Base-by-base conservation (phyloP, 1,139 yeast genomes). In the Kluyveromyces marxianus region DNA sequence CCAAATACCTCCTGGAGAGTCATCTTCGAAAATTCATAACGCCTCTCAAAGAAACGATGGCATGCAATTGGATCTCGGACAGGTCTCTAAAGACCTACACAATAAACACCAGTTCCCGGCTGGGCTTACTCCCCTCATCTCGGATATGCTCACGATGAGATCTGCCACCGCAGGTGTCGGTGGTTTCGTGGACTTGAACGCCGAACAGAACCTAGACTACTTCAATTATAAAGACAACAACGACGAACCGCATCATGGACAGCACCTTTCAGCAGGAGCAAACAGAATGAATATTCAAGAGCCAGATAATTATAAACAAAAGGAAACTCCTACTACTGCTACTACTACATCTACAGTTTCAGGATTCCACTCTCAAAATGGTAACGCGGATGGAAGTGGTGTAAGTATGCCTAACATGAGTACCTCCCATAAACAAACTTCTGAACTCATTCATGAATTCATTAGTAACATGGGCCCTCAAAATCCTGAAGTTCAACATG, bases 141-240 rank as follows among this genome's bases (percentile, higher is more conserved):
- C 58, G 14, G 62, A 59, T 47, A 54, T 58, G 37, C 48, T 59
- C 44, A 74, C 62, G 3, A 58, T 59, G 59, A 55, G 63, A 31
- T 55, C 63, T 3, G 55, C 63, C n/a, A 49, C 50, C 26, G 63
- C 62, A 32, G 64, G 64, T 25, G 50, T 55, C 5, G 59, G 60
- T 26, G 65, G 65, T 21, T 60, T 53, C 43, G 47, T 55, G 32
- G 41, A 42, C 32, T 44, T 48, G 28, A 41, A 50, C 7, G 41
- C 46, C 10, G 49, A 54, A 35, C 54, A 58, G n/a, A 56, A 54
- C 39, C 39, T 58, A 34, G 57, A 54, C 28, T 52, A 51, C 32
- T 57, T 58, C 44, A 51, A 49, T 35, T 57, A 57, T 39, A 50
- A 52, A 26, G 35, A 30, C 30, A 28, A 31, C 33, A 39, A 36